phyloP scores from a whole-genome alignment of 225 moss, liverwort and hornwort genomes.

The Pseudisothecium myosuroides region DNA sequence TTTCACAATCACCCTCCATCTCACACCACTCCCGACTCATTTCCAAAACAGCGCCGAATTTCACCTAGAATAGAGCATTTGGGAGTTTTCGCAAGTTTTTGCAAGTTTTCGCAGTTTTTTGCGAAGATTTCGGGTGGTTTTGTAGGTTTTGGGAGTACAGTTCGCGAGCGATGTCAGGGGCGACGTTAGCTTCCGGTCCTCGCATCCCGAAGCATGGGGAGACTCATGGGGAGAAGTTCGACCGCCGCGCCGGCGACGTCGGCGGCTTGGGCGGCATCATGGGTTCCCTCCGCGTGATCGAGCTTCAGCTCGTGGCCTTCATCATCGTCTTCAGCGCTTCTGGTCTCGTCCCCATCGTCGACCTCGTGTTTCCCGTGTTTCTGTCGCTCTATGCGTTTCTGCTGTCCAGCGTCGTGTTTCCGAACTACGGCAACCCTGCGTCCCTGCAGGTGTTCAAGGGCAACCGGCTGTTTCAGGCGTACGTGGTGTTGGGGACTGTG shows the following conservation, averaged over 20 bases:
- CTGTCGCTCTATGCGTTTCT: slow-evolving; percentile 30
- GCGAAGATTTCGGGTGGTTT: neutral
- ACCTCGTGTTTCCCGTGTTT: slow-evolving; percentile 36
- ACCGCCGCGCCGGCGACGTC: slow-evolving; percentile 6
- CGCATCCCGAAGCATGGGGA: slow-evolving; percentile 5
- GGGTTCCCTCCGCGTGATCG: slow-evolving; percentile 46
- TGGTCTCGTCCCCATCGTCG: slow-evolving; percentile 29
- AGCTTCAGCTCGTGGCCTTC: slow-evolving; percentile 50
- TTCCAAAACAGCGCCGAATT: neutral
- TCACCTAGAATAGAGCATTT: neutral
- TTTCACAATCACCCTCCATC: neutral
- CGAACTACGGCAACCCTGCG: slow-evolving; percentile 23
- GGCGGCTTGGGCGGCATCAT: slow-evolving; percentile 40
- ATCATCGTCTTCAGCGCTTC: slow-evolving; percentile 54
- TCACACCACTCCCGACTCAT: neutral
- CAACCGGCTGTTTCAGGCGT: slow-evolving; percentile 65
- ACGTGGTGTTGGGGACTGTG: slow-evolving; percentile 58
- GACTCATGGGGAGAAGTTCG: slow-evolving; percentile 17
- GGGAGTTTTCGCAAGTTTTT: too few relatives aligned
- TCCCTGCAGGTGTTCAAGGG: slow-evolving; percentile 63
- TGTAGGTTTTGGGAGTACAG: neutral
- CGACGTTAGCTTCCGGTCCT: slow-evolving; percentile 42
- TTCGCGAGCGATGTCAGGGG: slow-evolving; percentile 31
- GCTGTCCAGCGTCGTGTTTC: slow-evolving; percentile 26
- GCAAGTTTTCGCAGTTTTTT: neutral